phyloP scores from a whole-genome alignment of 2,329 filamentous ascomycete genomes.

The Aspergillus fijiensis region DNA sequence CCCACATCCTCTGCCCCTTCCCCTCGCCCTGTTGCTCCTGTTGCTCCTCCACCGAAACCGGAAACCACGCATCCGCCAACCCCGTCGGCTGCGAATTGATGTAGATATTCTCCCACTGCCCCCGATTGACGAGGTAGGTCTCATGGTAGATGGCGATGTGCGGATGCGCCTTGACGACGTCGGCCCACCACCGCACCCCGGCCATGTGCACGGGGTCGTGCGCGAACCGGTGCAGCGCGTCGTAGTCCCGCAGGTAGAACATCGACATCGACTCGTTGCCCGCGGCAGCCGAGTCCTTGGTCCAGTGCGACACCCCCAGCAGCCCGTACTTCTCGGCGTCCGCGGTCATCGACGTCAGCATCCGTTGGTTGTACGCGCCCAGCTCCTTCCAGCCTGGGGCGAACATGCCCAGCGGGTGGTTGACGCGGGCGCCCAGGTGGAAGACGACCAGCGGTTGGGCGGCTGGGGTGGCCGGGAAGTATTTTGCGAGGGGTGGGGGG shows the following conservation, averaged over 20 bases:
- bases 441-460: slow-evolving; percentile 48
- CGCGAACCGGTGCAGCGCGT: slow-evolving; percentile 47
- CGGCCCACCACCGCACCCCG: slow-evolving; percentile 48
- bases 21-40: no score
- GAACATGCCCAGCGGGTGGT: slow-evolving; percentile 45
- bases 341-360: slow-evolving; percentile 25
- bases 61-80: slow-evolving; percentile 25
- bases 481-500: slow-evolving; percentile 34
- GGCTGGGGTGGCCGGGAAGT: slow-evolving; percentile 44
- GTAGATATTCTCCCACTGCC: slow-evolving; percentile 48
- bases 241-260: slow-evolving; percentile 44
- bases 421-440: slow-evolving; percentile 28
- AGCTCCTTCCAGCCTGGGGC: slow-evolving; percentile 35
- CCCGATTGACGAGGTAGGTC: slow-evolving; percentile 40
- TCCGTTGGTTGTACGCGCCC: slow-evolving; percentile 33
- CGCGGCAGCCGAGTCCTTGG: slow-evolving; percentile 33
- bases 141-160: slow-evolving; percentile 50
- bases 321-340: slow-evolving; percentile 13
- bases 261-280: slow-evolving; percentile 38
- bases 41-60: neutral
- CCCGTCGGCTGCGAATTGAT: slow-evolving; percentile 39
- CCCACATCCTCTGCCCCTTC: neutral
- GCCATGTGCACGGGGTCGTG: slow-evolving; percentile 42
- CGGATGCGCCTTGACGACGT: slow-evolving; percentile 31
- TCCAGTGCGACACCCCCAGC: slow-evolving; percentile 26